These are phyloP conservation scores for Cynara cardunculus DNA, from an alignment of 129 eudicot genomes.

Conservation along the genomic window DNA sequence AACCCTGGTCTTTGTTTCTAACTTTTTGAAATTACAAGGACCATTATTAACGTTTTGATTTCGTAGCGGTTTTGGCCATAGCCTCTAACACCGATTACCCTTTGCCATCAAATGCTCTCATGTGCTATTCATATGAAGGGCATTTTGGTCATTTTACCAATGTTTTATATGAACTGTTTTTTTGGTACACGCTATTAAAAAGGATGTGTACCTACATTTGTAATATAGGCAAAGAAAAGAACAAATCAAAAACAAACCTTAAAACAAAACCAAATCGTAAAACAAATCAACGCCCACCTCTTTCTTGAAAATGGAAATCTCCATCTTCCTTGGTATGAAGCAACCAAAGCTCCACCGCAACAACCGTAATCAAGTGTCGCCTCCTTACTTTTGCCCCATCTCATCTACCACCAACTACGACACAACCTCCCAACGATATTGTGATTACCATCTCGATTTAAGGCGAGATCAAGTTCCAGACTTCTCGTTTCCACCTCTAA, in stretches of 20 bases:
- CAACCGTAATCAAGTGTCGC: background rate
- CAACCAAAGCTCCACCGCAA: background rate
- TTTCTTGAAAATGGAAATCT: background rate
- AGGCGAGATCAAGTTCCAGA: background rate
- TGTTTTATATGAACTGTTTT: background rate
- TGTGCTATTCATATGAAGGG: background rate
- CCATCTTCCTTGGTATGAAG: background rate
- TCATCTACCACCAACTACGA: background rate
- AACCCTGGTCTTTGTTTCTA: background rate
- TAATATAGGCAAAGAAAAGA: background rate
- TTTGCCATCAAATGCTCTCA: background rate
- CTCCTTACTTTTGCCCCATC: background rate
- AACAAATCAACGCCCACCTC: background rate
- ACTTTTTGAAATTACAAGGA: background rate
- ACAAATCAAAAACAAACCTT: background rate
- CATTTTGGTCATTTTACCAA: background rate
- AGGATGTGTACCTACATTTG: background rate
- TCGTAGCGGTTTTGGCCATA: background rate
- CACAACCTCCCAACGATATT: background rate
- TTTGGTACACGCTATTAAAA: too few species aligned
- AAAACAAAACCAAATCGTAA: background rate
- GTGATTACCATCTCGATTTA: background rate
- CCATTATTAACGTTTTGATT: background rate
- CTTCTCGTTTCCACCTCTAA: background rate
- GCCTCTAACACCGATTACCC: background rate